A percentile compares a stretch with the other conserved stretches of the same genome.
phyloP scores from a whole-genome alignment of 306 rosid species.

The Acmispon strigosus region DNA sequence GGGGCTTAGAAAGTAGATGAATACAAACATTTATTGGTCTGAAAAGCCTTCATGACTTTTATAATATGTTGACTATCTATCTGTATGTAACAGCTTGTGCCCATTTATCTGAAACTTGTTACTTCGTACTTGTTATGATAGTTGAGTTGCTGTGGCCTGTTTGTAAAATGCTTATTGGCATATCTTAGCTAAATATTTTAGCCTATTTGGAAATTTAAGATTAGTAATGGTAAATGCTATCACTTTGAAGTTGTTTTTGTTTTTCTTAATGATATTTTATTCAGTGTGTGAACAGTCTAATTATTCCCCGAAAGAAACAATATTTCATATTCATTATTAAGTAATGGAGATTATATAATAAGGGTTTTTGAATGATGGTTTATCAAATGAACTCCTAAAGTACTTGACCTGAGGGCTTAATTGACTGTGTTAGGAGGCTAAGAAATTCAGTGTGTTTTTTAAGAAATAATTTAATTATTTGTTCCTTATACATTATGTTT shows the following conservation, averaged over 20 bases:
- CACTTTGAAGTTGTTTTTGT: neutral
- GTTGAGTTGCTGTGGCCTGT: neutral
- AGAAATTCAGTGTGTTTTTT: too few relatives aligned
- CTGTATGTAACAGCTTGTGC: neutral
- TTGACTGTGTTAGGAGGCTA: too few relatives aligned
- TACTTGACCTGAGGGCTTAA: too few relatives aligned
- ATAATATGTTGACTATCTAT: neutral
- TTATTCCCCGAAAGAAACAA: too few relatives aligned
- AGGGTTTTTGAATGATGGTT: too few relatives aligned
- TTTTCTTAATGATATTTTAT: neutral
- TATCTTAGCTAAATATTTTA: constrained; percentile 5
- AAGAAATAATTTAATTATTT: too few relatives aligned
- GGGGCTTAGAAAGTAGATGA: constrained; percentile 47
- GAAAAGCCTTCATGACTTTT: neutral
- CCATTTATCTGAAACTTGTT: neutral
- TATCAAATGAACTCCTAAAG: too few relatives aligned
- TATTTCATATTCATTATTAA: too few relatives aligned
- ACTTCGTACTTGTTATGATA: neutral
- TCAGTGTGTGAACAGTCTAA: too few relatives aligned
- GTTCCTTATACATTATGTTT: too few relatives aligned
- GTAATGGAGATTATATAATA: too few relatives aligned
- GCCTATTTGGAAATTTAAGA: neutral
- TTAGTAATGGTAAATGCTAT: constrained; percentile 2
- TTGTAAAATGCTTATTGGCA: neutral
- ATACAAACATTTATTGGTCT: neutral